Evolutionary conservation across 1,284 basidiomycete genomes (phyloP).

Genomic region (Hypsizygus ulmarius): DNA sequence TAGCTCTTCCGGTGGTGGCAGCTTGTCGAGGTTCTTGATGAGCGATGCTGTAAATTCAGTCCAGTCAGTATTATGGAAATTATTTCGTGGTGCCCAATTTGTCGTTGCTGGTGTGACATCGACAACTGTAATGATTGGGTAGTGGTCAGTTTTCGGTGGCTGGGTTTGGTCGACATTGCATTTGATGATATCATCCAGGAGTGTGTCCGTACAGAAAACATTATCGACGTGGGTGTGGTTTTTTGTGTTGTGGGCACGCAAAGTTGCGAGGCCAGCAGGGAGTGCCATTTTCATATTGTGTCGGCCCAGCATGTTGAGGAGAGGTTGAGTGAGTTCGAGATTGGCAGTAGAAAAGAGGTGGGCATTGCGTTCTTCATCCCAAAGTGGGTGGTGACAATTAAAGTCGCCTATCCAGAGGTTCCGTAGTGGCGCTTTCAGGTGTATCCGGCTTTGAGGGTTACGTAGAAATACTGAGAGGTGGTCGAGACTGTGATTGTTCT

Average conservation of each 20-base stretch:
- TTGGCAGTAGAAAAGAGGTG: constrained; percentile 31
- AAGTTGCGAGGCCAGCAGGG: constrained; percentile 28
- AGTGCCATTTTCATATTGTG: constrained; percentile 28
- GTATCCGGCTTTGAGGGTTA: background rate
- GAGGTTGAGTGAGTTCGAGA: constrained; percentile 8
- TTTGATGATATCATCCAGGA: constrained; percentile 14
- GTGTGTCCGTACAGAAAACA: constrained; percentile 24
- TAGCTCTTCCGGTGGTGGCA: no score
- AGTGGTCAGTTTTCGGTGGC: constrained; percentile 30
- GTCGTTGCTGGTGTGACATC: no score
- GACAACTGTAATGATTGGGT: constrained; percentile 24
- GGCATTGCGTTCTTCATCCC: constrained; percentile 35
- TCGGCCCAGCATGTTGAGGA: constrained; percentile 23
- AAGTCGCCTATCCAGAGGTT: constrained; percentile 40
- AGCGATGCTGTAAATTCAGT: no score
- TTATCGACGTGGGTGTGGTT: constrained; percentile 34
- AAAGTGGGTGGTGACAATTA: constrained; percentile 42
- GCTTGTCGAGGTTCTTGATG: no score
- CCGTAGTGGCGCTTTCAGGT: constrained; percentile 5
- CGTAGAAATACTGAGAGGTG: background rate
- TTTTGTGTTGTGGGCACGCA: constrained; percentile 18
- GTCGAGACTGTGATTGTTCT: constrained; percentile 12
- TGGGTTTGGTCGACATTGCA: constrained; percentile 22
- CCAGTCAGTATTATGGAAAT: no score
- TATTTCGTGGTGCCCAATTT: no score